Percentiles rank a stretch among this genome's conserved stretches.
Conservation (phyloP, 2,329 filamentous ascomycete species). For the Teratosphaeria nubilosa region DNA sequence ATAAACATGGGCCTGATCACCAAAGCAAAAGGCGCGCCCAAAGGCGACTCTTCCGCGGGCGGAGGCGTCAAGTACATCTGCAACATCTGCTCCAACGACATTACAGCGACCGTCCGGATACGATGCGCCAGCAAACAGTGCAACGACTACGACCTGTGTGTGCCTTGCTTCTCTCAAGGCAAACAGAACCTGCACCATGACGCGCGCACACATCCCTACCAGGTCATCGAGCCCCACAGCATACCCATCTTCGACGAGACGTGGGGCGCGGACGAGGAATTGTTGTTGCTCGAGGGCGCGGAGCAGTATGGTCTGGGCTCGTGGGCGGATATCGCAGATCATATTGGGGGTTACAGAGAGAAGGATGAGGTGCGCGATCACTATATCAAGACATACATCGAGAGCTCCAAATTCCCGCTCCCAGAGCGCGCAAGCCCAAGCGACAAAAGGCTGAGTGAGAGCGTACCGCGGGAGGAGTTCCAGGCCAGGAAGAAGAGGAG, state of each 20-base stretch:
- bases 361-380: conserved; percentile 96
- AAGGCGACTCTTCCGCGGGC: conserved; percentile 17
- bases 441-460: conserved; percentile 67
- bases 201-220: conserved; percentile 74
- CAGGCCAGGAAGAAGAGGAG: conserved; percentile 84
- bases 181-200: conserved; percentile 74
- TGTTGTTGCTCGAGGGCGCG: conserved; percentile 84
- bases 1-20: conserved; percentile 24
- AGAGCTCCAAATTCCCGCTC: conserved; percentile 74
- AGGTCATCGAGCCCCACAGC: conserved; percentile 95
- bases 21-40: conserved; percentile 24
- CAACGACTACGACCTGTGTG: conserved; percentile 92
- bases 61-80: conserved; percentile 75
- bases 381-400: conserved; percentile 78
- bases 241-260: conserved; percentile 91
- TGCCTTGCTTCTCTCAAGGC: conserved; percentile 83
- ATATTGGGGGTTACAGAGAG: conserved; percentile 87
- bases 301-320: conserved; percentile 95
- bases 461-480: conserved; percentile 83
- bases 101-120: conserved; percentile 95
- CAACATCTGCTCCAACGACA: conserved; percentile 92
- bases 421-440: conserved; percentile 76
- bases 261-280: conserved; percentile 95
- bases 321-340: conserved; percentile 95
- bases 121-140: conserved; percentile 75